Evolutionary conservation across 1,139 yeast genomes (phyloP).

Genomic region (Debaryomyces nepalensis): DNA sequence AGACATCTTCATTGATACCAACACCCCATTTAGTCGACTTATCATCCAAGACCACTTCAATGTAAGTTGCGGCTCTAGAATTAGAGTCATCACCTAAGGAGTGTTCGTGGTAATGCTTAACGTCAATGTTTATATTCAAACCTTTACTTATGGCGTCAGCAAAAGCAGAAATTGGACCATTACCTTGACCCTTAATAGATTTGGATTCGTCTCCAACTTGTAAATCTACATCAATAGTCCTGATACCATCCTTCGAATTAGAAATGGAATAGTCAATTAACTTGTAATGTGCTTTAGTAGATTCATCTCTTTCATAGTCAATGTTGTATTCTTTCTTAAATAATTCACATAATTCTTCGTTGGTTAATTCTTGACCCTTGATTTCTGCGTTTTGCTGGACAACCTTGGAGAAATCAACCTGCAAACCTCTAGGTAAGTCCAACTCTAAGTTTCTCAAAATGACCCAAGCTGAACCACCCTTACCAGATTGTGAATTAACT

Average conservation of each 20-base stretch:
- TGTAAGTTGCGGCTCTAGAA: conserved; percentile 89
- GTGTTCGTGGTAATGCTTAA: conserved; percentile 87
- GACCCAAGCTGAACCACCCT: conserved; percentile 99
- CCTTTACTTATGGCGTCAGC: conserved; percentile 71
- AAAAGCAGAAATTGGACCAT: conserved; percentile 95
- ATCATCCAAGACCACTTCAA: conserved; percentile 62
- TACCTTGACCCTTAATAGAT: conserved; percentile 73
- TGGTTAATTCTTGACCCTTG: conserved; percentile 82
- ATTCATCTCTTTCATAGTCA: conserved; percentile 47
- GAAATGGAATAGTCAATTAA: conserved; percentile 57
- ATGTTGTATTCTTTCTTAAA: conserved; percentile 76
- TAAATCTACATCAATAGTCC: conserved; percentile 42
- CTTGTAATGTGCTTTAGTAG: conserved; percentile 35
- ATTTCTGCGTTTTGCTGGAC: conserved; percentile 85
- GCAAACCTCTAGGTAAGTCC: conserved; percentile 91
- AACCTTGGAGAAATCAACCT: conserved; percentile 82
- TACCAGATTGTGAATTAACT: conserved; percentile 97
- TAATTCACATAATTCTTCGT: conserved; percentile 74
- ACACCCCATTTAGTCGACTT: conserved; percentile 82
- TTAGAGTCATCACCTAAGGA: conserved; percentile 86
- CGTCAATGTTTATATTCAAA: conserved; percentile 65
- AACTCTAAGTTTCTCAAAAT: conserved; percentile 84
- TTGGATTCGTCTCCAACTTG: conserved; percentile 53
- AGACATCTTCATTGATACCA: conserved; percentile 91
- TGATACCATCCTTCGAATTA: conserved; percentile 35